A percentile compares a stretch with the other conserved stretches of the same genome.
Conservation (phyloP, 257 asterid genomes). For the Voacanga thouarsii region DNA sequence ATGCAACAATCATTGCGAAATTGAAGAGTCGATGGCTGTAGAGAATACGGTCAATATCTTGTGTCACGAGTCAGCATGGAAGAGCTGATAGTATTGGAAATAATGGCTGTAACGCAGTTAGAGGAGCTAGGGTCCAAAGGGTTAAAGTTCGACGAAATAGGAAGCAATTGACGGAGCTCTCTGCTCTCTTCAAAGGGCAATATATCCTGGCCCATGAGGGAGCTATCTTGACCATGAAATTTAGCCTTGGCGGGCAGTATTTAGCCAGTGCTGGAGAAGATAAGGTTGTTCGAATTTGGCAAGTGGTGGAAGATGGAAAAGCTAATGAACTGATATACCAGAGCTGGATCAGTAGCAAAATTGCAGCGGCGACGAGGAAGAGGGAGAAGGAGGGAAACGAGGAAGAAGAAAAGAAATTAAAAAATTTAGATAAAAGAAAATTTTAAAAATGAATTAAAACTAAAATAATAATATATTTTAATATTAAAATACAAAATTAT, state of each 20-base stretch:
- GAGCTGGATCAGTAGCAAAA: conserved; percentile 74
- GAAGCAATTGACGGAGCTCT: conserved; percentile 66
- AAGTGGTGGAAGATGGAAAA: conserved; percentile 80
- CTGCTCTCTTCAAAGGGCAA: conserved; percentile 76
- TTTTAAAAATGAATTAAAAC: too few species aligned
- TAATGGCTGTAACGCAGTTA: conserved; percentile 20
- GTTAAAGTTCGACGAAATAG: conserved; percentile 55
- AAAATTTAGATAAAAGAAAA: too few species aligned
- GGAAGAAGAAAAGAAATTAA: too few species aligned
- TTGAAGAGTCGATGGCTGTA: conserved; percentile 49
- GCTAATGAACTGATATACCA: conserved; percentile 50
- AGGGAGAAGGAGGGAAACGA: too few species aligned
- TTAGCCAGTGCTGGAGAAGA: conserved; percentile 93
- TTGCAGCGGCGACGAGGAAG: too few species aligned
- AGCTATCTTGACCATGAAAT: conserved; percentile 76
- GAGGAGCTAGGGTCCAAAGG: conserved; percentile 38
- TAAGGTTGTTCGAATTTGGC: conserved; percentile 72
- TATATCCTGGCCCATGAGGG: conserved; percentile 85
- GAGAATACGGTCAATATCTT: conserved; percentile 52
- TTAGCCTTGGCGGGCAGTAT: conserved; percentile 72
- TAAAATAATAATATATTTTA: too few species aligned
- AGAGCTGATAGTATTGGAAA: conserved; percentile 23
- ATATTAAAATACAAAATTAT: too few species aligned
- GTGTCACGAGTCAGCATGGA: conserved; percentile 35
- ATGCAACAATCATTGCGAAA: conserved; percentile 29